These are phyloP conservation scores for Phytopythium delawarense DNA, from an alignment of 352 stramenopile species.

Conservation along the genomic window DNA sequence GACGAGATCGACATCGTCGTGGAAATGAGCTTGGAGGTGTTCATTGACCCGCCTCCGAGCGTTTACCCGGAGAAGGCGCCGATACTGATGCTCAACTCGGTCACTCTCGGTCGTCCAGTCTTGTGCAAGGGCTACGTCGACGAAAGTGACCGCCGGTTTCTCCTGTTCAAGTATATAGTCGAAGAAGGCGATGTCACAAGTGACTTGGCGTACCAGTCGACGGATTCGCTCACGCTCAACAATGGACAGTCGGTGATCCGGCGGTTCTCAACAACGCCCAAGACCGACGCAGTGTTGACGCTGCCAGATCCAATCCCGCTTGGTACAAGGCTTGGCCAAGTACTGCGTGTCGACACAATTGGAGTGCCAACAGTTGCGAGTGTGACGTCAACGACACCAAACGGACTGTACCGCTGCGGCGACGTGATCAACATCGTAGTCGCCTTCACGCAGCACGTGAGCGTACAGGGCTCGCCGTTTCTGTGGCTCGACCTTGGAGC, in stretches of 20 bases:
- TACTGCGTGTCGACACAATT: slow-evolving; percentile 60
- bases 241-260: slow-evolving; percentile 74
- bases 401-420: slow-evolving; percentile 61
- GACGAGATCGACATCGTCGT: slow-evolving; percentile 79
- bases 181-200: slow-evolving; percentile 40
- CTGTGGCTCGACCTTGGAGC: slow-evolving; percentile 67
- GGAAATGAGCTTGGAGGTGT: slow-evolving; percentile 67
- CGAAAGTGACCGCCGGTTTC: slow-evolving; percentile 33
- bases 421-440: slow-evolving; percentile 60
- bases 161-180: slow-evolving; percentile 77
- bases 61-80: slow-evolving; percentile 73
- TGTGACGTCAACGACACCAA: slow-evolving; percentile 39
- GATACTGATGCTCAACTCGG: slow-evolving; percentile 57
- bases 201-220: slow-evolving; percentile 55
- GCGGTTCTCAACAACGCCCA: slow-evolving; percentile 76
- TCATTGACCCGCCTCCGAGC: slow-evolving; percentile 69
- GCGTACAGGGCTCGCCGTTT: slow-evolving; percentile 55
- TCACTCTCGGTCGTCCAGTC: slow-evolving; percentile 34
- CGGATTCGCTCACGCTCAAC: slow-evolving; percentile 66
- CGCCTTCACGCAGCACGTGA: slow-evolving; percentile 64
- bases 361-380: slow-evolving; percentile 43
- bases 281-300: slow-evolving; percentile 56
- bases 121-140: slow-evolving; percentile 60
- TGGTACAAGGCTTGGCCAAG: slow-evolving; percentile 22
- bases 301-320: slow-evolving; percentile 50